phyloP scores from a whole-genome alignment of 257 asterid species.

The Avicennia marina region DNA sequence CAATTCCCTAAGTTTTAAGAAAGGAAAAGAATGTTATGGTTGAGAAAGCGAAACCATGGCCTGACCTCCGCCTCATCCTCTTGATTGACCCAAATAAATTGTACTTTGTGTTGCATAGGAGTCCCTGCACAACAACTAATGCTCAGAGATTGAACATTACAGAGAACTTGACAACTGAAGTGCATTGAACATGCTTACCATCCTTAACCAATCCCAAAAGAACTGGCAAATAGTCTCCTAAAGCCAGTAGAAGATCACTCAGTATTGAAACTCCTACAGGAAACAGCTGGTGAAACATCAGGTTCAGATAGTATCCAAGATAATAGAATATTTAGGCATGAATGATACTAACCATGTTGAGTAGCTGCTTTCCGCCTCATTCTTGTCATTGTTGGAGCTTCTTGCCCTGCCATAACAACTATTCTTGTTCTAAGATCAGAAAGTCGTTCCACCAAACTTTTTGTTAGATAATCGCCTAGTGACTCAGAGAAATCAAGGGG shows the following conservation, averaged over 20 bases:
- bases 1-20: too few species aligned
- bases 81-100: conserved; percentile 67
- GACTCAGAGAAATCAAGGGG: conserved; percentile 48
- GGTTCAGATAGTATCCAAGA: conserved; percentile 4
- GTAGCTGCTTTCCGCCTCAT: conserved; percentile 56
- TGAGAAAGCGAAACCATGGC: conserved; percentile 18
- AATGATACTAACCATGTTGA: conserved; percentile 49
- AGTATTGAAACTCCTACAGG: conserved; percentile 61
- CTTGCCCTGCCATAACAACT: conserved; percentile 65
- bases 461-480: conserved; percentile 38
- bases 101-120: conserved; percentile 60
- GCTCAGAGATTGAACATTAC: conserved; percentile 14
- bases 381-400: conserved; percentile 63
- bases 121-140: conserved; percentile 36
- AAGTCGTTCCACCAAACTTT: conserved; percentile 47
- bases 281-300: conserved; percentile 23
- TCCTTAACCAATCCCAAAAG: conserved; percentile 66
- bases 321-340: background rate
- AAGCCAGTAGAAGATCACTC: conserved; percentile 68
- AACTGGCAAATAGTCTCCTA: conserved; percentile 63
- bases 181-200: conserved; percentile 32
- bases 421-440: conserved; percentile 62
- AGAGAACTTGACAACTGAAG: background rate
- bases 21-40: too few species aligned
- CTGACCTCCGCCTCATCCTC: too few species aligned